Evolutionary conservation across 23 red algal species (phyloP).

Genomic region (Gracilaria vermiculophylla): DNA sequence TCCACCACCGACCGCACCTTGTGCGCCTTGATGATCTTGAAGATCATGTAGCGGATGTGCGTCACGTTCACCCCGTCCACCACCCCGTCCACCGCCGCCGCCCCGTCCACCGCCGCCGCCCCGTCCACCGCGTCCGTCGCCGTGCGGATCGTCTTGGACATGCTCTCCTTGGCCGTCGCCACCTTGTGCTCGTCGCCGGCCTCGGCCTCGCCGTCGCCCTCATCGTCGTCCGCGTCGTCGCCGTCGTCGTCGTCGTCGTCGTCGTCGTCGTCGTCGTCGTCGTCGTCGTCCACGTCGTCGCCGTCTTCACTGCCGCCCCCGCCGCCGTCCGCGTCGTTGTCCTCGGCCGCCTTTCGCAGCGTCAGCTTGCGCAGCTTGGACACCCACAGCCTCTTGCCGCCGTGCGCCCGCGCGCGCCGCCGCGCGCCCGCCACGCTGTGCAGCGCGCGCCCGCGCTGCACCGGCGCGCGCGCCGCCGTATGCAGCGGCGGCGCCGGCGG

Average conservation of each 20-base stretch:
- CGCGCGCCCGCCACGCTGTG: too few species aligned
- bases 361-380: background rate
- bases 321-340: too few species aligned
- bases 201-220: background rate
- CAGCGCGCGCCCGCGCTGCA: too few species aligned
- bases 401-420: background rate
- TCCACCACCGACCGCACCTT: conserved; percentile 60
- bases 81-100: background rate
- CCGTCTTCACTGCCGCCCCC: too few species aligned
- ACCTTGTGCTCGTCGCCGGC: background rate
- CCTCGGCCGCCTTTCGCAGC: background rate
- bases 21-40: conserved; percentile 58
- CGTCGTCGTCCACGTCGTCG: background rate
- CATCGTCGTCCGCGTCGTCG: background rate
- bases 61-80: conserved; percentile 42
- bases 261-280: background rate
- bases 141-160: conserved; percentile 5
- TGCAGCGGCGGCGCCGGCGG: too few species aligned
- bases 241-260: background rate
- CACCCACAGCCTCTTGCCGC: background rate
- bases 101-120: background rate
- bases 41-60: conserved; percentile 72
- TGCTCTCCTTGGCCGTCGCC: background rate
- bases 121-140: background rate
- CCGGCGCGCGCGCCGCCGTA: too few species aligned